Evolutionary conservation across 768 basidiomycete genomes (phyloP).

Genomic region (Calvatia gigantea): DNA sequence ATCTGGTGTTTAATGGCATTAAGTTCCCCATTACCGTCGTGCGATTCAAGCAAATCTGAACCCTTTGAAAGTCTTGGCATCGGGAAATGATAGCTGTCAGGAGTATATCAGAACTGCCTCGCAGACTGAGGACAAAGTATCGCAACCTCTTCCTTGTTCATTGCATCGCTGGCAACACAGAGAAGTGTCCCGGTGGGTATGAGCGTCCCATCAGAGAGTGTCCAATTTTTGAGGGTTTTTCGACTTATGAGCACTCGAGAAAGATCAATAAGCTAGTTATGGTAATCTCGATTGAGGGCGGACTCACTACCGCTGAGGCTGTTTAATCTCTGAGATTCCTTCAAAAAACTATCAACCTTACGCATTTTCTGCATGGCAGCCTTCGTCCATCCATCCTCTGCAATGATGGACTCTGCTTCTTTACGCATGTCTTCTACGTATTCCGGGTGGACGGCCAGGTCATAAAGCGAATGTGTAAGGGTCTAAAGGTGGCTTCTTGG

Average conservation of each 20-base stretch:
- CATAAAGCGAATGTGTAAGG: constrained; percentile 30
- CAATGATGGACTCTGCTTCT: constrained; percentile 35
- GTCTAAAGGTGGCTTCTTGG: constrained; percentile 21
- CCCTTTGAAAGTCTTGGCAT: constrained; percentile 33
- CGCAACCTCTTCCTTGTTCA: constrained; percentile 29
- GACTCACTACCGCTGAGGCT: not conserved
- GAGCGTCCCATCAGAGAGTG: constrained; percentile 39
- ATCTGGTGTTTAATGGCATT: constrained; percentile 24
- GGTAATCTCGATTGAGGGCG: too few species aligned
- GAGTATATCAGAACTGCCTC: too few species aligned
- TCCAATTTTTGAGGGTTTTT: constrained; percentile 32
- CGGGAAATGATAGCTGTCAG: constrained; percentile 16
- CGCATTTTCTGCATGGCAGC: constrained; percentile 32
- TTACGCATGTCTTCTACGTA: constrained; percentile 33
- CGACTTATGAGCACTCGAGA: constrained; percentile 13
- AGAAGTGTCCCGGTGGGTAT: constrained; percentile 20
- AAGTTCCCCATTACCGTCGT: constrained; percentile 16
- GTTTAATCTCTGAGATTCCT: constrained; percentile 28
- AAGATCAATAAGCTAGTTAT: not conserved
- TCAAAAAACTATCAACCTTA: constrained; percentile 44
- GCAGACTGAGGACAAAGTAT: too few species aligned
- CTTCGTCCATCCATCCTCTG: constrained; percentile 32
- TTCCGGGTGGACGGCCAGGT: constrained; percentile 32
- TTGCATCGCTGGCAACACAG: constrained; percentile 22
- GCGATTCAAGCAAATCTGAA: constrained; percentile 32